Conservation (phyloP, 176 grass and related monocot genomes). For the Alloteropsis semialata region DNA sequence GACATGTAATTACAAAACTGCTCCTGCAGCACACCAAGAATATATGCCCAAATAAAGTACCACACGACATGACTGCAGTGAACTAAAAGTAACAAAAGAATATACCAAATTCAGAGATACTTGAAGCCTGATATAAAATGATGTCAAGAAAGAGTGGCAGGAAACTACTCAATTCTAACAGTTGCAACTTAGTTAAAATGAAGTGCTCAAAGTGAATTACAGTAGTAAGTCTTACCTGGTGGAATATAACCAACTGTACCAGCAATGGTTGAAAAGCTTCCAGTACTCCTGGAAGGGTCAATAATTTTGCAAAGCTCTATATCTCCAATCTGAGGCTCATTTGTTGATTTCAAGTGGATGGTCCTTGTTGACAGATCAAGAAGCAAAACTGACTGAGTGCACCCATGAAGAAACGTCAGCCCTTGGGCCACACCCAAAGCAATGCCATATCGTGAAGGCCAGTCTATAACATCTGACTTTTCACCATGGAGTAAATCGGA, state of each 20-base stretch:
- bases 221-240: conserved; percentile 71
- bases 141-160: background rate
- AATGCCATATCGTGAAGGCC: conserved; percentile 71
- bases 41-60: background rate
- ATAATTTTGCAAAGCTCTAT: conserved; percentile 83
- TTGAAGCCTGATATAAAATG: too few relatives aligned
- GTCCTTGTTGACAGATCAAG: conserved; percentile 89
- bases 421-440: conserved; percentile 80
- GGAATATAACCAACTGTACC: conserved; percentile 93
- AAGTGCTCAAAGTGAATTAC: background rate
- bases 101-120: background rate
- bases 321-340: conserved; percentile 93
- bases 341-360: conserved; percentile 63
- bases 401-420: conserved; percentile 80
- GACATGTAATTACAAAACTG: background rate
- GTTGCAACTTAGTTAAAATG: background rate
- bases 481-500: conserved; percentile 62
- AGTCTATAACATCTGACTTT: conserved; percentile 43
- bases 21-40: background rate
- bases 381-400: conserved; percentile 76
- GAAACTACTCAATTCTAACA: background rate
- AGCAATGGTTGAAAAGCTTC: conserved; percentile 78
- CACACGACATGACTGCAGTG: background rate
- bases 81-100: background rate
- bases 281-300: conserved; percentile 55